A percentile compares a stretch with the other conserved stretches of the same genome.
These are phyloP conservation scores for Diaporthe batatas DNA, from an alignment of 2,329 filamentous ascomycete genomes.

Conservation along the genomic window DNA sequence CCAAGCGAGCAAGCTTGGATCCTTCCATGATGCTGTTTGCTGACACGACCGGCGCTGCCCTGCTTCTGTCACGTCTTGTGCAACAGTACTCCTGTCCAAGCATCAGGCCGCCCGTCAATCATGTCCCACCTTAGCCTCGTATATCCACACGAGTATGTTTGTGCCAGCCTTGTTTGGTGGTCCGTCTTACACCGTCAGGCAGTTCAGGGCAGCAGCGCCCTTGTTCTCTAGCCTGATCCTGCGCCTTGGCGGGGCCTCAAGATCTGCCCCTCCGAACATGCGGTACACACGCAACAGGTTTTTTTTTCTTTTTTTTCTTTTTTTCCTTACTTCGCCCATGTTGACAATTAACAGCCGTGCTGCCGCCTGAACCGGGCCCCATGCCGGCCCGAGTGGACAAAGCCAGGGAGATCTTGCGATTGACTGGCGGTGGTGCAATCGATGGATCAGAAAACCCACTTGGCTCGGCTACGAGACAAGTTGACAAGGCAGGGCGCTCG, in stretches of 20 bases:
- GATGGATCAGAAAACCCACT: constrained; percentile 20
- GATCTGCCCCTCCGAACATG: constrained; percentile 6
- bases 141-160: constrained; percentile 33
- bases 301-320: not conserved
- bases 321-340: no score
- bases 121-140: constrained; percentile 14
- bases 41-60: not conserved
- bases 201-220: not conserved
- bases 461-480: constrained; percentile 32
- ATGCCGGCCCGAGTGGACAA: constrained; percentile 16
- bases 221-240: constrained; percentile 21
- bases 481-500: constrained; percentile 29
- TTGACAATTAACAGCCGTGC: not conserved
- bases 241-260: constrained; percentile 24
- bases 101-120: not conserved
- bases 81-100: not conserved
- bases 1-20: constrained; percentile 17
- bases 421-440: constrained; percentile 30
- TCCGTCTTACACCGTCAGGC: not conserved
- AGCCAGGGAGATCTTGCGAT: not conserved
- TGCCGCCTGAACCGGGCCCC: constrained; percentile 28
- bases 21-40: constrained; percentile 23
- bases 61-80: not conserved
- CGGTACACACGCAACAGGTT: constrained; percentile 4
- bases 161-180: constrained; percentile 27